These are phyloP conservation scores for Penicillium mononematosum DNA, from an alignment of 495 filamentous ascomycete species.

Conservation along the genomic window DNA sequence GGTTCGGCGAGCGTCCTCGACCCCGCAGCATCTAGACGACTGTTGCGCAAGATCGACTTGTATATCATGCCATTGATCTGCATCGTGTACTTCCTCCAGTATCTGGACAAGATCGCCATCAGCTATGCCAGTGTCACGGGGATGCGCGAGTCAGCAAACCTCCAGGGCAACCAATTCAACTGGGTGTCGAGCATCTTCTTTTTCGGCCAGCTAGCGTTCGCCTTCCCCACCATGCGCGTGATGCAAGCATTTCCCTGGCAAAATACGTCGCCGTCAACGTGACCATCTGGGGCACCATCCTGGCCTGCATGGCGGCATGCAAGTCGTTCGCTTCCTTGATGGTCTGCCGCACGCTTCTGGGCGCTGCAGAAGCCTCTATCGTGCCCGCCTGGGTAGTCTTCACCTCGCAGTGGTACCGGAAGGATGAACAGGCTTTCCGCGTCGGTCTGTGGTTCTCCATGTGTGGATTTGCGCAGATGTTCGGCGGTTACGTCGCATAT, in stretches of 20 bases:
- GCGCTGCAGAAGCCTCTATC: conserved; percentile 60
- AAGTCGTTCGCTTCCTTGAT: conserved; percentile 41
- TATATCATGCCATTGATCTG: conserved; percentile 46
- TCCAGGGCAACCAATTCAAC: conserved; percentile 43
- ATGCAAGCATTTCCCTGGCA: conserved; percentile 48
- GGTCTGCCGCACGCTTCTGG: conserved; percentile 54
- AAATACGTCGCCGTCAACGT: conserved; percentile 53
- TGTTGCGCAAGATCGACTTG: conserved; percentile 44
- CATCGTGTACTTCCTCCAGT: conserved; percentile 37
- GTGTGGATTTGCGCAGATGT: conserved; percentile 51
- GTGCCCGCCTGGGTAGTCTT: conserved; percentile 50
- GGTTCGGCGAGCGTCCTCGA: background rate
- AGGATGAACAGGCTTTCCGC: conserved; percentile 49
- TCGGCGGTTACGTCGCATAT: conserved; percentile 57
- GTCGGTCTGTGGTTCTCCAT: conserved; percentile 55
- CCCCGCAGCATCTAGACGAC: conserved; percentile 1
- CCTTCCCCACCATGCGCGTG: conserved; percentile 7
- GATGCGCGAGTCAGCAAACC: conserved; percentile 10
- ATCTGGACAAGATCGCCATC: conserved; percentile 51
- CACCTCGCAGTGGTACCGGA: conserved; percentile 52
- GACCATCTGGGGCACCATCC: conserved; percentile 55
- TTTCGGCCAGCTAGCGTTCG: conserved; percentile 25
- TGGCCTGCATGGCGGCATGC: conserved; percentile 51
- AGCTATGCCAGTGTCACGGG: conserved; percentile 19
- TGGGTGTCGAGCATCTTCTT: conserved; percentile 47